Evolutionary conservation across 192 early-diverging fungal species (phyloP).

Genomic region (Rhizophagus prolifer): DNA sequence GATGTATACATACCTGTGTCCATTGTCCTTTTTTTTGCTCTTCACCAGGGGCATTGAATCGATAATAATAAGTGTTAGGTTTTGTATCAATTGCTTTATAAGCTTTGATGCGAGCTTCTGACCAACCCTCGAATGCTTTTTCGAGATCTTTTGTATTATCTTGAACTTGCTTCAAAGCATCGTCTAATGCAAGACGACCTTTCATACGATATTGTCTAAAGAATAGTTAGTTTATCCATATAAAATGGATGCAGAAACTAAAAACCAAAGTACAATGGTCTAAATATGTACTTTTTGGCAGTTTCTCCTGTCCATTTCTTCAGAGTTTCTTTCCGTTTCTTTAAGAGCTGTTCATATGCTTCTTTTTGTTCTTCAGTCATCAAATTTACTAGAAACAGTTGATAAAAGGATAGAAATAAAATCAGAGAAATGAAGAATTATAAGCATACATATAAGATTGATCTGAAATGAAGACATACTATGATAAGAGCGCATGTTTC

Average conservation of each 20-base stretch:
- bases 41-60: slow-evolving; percentile 96
- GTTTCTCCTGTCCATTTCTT: slow-evolving; percentile 81
- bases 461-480: not conserved
- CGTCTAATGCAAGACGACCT: slow-evolving; percentile 79
- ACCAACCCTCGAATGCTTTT: slow-evolving; percentile 96
- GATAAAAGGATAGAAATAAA: too few species aligned
- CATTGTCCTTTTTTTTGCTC: slow-evolving; percentile 90
- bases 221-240: not conserved
- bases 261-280: not conserved
- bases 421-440: not conserved
- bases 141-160: slow-evolving; percentile 73
- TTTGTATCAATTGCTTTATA: slow-evolving; percentile 92
- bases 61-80: slow-evolving; percentile 97
- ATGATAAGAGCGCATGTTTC: slow-evolving; percentile 20
- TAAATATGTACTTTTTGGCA: slow-evolving; percentile 60
- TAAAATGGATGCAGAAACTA: slow-evolving; percentile 1
- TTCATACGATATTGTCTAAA: slow-evolving; percentile 65
- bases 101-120: slow-evolving; percentile 87
- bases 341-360: slow-evolving; percentile 83
- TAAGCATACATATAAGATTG: not conserved
- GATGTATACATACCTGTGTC: slow-evolving; percentile 57
- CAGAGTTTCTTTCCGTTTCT: slow-evolving; percentile 75
- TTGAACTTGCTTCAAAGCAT: slow-evolving; percentile 85
- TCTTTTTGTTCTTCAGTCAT: slow-evolving; percentile 85
- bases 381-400: slow-evolving; percentile 30